Conservation (phyloP, 345 rosid genomes). For the Lepidium aucheri region DNA sequence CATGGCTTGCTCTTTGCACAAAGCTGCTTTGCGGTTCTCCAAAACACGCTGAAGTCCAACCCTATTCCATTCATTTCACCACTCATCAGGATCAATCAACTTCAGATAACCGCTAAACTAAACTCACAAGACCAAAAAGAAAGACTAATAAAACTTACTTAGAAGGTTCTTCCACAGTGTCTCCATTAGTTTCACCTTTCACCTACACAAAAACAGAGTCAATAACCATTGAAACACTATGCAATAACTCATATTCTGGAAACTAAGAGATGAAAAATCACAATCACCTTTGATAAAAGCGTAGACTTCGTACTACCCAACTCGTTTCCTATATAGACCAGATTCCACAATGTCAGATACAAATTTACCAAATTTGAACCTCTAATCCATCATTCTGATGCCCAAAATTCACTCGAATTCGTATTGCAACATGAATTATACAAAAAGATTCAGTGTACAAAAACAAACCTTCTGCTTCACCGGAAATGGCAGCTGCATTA, state of each 20-base stretch:
- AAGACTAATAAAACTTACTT: conserved; percentile 39
- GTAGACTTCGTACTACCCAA: conserved; percentile 37
- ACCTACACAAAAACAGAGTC: conserved; percentile 30
- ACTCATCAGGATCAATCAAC: conserved; percentile 18
- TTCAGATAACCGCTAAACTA: background rate
- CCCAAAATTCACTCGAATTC: background rate
- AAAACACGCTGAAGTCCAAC: conserved; percentile 77
- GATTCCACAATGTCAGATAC: background rate
- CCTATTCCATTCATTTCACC: conserved; percentile 40
- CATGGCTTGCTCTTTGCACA: conserved; percentile 97
- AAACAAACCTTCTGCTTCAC: conserved; percentile 48
- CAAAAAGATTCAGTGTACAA: background rate
- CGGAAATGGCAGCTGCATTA: conserved; percentile 45
- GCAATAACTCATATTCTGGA: background rate
- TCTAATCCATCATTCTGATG: background rate
- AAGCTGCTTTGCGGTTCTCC: conserved; percentile 70
- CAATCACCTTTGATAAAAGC: conserved; percentile 43
- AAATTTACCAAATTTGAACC: background rate
- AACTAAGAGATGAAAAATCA: background rate
- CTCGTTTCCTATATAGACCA: conserved; percentile 27
- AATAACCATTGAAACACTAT: background rate
- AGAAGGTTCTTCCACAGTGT: conserved; percentile 59
- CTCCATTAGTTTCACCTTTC: conserved; percentile 39
- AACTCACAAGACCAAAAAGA: background rate
- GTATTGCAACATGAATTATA: background rate